Percentiles rank a stretch among this genome's conserved stretches.
Evolutionary conservation across 75 land plant genomes (phyloP).

Genomic region (Sequoia sempervirens): DNA sequence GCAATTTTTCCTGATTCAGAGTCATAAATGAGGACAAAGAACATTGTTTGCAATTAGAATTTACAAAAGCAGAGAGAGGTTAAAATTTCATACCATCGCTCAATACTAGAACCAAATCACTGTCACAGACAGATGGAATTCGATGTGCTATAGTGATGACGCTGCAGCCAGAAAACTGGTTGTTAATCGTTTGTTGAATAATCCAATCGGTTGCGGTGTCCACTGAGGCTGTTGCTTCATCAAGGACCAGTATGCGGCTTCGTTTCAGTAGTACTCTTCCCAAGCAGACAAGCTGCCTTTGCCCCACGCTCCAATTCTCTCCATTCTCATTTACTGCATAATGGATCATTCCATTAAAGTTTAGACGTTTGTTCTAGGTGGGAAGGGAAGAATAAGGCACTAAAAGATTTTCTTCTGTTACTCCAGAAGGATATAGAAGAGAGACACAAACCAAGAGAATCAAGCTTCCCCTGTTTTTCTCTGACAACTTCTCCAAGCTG

Average conservation of each 20-base stretch:
- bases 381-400: neutral
- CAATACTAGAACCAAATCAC: slow-evolving; percentile 22
- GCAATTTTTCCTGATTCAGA: slow-evolving; percentile 39
- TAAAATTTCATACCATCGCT: slow-evolving; percentile 23
- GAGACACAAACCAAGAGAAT: slow-evolving; percentile 43
- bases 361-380: neutral
- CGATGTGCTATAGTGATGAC: slow-evolving; percentile 63
- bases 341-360: neutral
- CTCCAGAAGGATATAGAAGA: neutral
- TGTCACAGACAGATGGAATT: slow-evolving; percentile 43
- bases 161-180: slow-evolving; percentile 33
- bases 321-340: slow-evolving; percentile 64
- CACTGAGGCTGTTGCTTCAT: slow-evolving; percentile 75
- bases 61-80: slow-evolving; percentile 10
- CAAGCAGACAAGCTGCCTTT: slow-evolving; percentile 66
- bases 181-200: slow-evolving; percentile 46
- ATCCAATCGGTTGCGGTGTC: slow-evolving; percentile 62
- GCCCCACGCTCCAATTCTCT: slow-evolving; percentile 77
- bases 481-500: slow-evolving; percentile 69
- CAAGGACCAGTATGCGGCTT: slow-evolving; percentile 56
- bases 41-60: neutral
- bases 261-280: slow-evolving; percentile 61
- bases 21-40: neutral
- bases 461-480: slow-evolving; percentile 62
- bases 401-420: neutral